phyloP scores from a whole-genome alignment of 2,329 filamentous ascomycete species.

The Bipolaris bicolor region DNA sequence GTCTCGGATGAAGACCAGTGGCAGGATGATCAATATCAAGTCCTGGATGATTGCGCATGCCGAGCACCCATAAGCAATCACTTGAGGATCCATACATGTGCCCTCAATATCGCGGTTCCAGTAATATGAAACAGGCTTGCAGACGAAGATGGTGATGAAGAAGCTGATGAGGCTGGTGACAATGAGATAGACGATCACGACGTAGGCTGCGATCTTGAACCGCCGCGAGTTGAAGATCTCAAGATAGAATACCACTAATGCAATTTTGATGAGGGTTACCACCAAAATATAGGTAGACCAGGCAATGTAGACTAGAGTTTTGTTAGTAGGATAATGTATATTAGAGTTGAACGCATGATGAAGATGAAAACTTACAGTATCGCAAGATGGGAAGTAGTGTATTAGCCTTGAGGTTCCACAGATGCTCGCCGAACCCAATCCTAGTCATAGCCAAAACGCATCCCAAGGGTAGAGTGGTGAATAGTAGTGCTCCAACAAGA shows the following conservation, averaged over 20 bases:
- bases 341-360: not conserved
- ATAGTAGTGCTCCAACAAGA: constrained; percentile 21
- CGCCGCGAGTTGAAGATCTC: constrained; percentile 29
- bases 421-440: constrained; percentile 32
- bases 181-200: constrained; percentile 20
- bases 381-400: constrained; percentile 23
- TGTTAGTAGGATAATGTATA: not conserved
- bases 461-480: constrained; percentile 24
- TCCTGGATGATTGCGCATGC: constrained; percentile 28
- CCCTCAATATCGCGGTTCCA: constrained; percentile 34
- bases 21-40: constrained; percentile 31
- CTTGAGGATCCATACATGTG: constrained; percentile 28
- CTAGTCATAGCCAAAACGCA: constrained; percentile 27
- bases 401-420: constrained; percentile 30
- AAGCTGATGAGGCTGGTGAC: constrained; percentile 23
- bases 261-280: constrained; percentile 28
- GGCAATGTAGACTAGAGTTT: constrained; percentile 25
- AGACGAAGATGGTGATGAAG: constrained; percentile 30
- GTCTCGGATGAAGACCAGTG: constrained; percentile 22
- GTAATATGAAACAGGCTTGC: constrained; percentile 26
- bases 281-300: constrained; percentile 26
- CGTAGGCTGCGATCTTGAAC: constrained; percentile 22
- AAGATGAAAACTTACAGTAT: constrained; percentile 15
- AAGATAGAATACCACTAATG: constrained; percentile 33
- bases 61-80: constrained; percentile 29